phyloP scores from a whole-genome alignment of 2,329 filamentous ascomycete genomes.

The Penicillium sp. region DNA sequence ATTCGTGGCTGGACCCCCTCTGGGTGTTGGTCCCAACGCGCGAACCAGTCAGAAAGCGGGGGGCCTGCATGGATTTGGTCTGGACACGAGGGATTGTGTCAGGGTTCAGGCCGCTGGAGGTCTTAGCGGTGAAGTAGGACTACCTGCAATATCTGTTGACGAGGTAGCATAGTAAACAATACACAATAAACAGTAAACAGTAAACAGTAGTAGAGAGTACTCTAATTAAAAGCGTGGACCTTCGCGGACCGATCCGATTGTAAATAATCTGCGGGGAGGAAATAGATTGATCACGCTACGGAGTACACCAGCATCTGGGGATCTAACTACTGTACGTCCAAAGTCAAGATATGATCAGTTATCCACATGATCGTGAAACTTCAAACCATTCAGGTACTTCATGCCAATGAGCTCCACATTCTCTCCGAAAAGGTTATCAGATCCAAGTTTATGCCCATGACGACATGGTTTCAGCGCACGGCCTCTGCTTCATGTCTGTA shows the following conservation, averaged over 20 bases:
- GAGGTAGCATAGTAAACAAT: too few relatives aligned
- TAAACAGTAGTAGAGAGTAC: too few relatives aligned
- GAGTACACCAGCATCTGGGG: too few relatives aligned
- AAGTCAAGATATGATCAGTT: background rate
- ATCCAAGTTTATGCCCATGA: background rate
- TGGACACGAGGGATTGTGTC: slow-evolving; percentile 18
- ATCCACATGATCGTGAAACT: too few relatives aligned
- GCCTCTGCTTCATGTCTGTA: background rate
- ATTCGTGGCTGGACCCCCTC: slow-evolving; percentile 17
- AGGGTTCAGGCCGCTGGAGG: slow-evolving; percentile 2
- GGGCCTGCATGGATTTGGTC: slow-evolving; percentile 12
- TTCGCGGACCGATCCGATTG: slow-evolving; percentile 11
- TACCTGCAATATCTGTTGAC: too few relatives aligned
- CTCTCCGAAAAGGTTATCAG: background rate
- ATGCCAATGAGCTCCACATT: background rate
- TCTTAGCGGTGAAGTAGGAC: background rate
- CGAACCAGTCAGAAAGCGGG: slow-evolving; percentile 14
- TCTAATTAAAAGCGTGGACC: background rate
- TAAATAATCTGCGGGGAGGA: background rate
- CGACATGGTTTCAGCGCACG: slow-evolving; percentile 4
- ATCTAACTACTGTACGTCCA: too few relatives aligned
- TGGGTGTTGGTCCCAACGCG: slow-evolving; percentile 1
- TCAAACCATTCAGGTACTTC: too few relatives aligned
- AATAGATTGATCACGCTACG: background rate
- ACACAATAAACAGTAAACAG: too few relatives aligned